Evolutionary conservation across 2,329 filamentous ascomycete species (phyloP), one percentile per base, ranked within the genome.

Genomic region (Chaetoscypha palmicola): DNA sequence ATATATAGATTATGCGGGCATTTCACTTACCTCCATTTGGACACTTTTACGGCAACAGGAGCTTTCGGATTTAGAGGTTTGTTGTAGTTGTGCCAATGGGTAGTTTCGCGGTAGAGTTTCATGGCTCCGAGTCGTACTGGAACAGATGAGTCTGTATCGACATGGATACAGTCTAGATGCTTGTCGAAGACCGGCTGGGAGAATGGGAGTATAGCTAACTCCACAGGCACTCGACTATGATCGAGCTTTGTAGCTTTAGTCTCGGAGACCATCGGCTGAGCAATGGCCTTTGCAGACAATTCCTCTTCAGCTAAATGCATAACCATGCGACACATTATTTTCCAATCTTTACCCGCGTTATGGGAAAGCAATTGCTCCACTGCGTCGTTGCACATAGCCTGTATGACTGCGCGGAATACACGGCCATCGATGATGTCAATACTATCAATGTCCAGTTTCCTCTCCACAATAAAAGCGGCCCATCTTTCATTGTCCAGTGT

Each of bases 21-120:
- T n/a, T n/a, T n/a, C 16, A 50, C 57, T 40, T 52, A 61, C 59
- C 50, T 48, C 58, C 58, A 60, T 53, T 62, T 62, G 4, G 58
- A 57, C 2, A 61, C 57, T 42, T 79, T 41, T 66, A 66, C 49
- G 66, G 71, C 41, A 61, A 62, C 5, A 56, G 63, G 1, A 52
- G 61, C 11, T 51, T 68, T 72, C 2, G 58, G 52, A 20, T 74
- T 69, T 2, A 79, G 51, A 0, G 70, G 66, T 20, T 67, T 70
- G 52, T 74, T 77, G 24, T 71, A 66, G 43, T 77, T 79, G 51
- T 83, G 79, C 81, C 79, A 84, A 56, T 84, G 77, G 0, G 65
- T 63, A 2, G 72, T 60, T 44, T 78, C 73, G 46, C 65, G 56
- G 52, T 72, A 75, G 12, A 71, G 54, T 37, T 63, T 65, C 48